These are phyloP conservation scores for Backusella psychrophila DNA, from an alignment of 192 early-diverging fungal genomes.

Conservation along the genomic window DNA sequence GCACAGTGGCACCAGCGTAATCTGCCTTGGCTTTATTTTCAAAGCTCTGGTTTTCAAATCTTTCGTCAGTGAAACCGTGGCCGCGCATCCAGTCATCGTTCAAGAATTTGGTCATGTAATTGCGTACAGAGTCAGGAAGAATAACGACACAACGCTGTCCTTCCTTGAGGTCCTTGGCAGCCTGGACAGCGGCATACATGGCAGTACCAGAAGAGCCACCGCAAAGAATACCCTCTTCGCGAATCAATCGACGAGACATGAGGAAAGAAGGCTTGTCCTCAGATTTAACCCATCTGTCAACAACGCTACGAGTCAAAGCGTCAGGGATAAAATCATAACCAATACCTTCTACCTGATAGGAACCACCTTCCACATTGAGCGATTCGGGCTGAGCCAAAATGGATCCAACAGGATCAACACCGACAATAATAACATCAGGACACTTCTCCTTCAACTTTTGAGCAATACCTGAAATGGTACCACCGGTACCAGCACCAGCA, in stretches of 20 bases:
- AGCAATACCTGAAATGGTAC: slow-evolving; percentile 96
- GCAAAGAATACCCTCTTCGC: slow-evolving; percentile 94
- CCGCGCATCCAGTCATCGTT: slow-evolving; percentile 96
- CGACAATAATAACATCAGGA: slow-evolving; percentile 85
- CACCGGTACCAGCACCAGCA: slow-evolving; percentile 94
- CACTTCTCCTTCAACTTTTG: slow-evolving; percentile 94
- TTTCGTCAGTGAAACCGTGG: slow-evolving; percentile 85
- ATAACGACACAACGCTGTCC: slow-evolving; percentile 93
- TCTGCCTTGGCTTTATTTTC: slow-evolving; percentile 66
- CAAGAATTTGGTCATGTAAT: slow-evolving; percentile 99
- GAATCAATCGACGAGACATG: slow-evolving; percentile 93
- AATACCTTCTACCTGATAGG: slow-evolving; percentile 97
- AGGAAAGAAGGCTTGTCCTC: slow-evolving; percentile 94
- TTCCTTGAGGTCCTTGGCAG: slow-evolving; percentile 78
- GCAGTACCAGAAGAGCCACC: slow-evolving; percentile 97
- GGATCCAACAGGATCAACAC: slow-evolving; percentile 95
- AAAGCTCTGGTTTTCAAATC: slow-evolving; percentile 62
- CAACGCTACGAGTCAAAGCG: slow-evolving; percentile 76
- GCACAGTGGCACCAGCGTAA: slow-evolving; percentile 80
- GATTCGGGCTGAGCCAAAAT: slow-evolving; percentile 88
- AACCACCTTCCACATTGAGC: slow-evolving; percentile 66
- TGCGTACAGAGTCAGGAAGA: slow-evolving; percentile 96
- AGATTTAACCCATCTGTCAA: slow-evolving; percentile 96
- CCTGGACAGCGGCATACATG: slow-evolving; percentile 82
- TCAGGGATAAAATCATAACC: slow-evolving; percentile 99